Evolutionary conservation across 768 basidiomycete species (phyloP).

Genomic region (Amanita phalloides): DNA sequence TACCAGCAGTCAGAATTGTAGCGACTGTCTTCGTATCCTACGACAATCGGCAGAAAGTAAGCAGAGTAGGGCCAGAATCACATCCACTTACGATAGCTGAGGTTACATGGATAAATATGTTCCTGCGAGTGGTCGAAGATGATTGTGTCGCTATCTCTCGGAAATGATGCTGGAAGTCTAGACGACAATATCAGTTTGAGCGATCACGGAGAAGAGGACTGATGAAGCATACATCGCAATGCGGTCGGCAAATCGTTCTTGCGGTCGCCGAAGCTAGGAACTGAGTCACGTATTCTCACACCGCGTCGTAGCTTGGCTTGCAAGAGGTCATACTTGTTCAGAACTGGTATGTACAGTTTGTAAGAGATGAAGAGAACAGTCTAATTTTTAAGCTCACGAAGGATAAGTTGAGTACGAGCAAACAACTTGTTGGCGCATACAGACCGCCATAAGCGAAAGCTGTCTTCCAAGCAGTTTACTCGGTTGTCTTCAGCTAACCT

Average conservation of each 20-base stretch:
- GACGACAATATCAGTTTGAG: background rate
- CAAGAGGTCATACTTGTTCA: slow-evolving; percentile 66
- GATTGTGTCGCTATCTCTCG: slow-evolving; percentile 54
- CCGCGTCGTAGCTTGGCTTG: slow-evolving; percentile 65
- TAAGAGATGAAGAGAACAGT: background rate
- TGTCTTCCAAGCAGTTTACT: slow-evolving; percentile 71
- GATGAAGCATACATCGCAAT: slow-evolving; percentile 46
- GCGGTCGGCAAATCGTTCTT: slow-evolving; percentile 61
- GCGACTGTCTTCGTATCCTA: slow-evolving; percentile 73
- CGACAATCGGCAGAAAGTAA: background rate
- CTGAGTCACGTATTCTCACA: slow-evolving; percentile 51
- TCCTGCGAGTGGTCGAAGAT: slow-evolving; percentile 50
- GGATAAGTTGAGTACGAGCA: slow-evolving; percentile 41
- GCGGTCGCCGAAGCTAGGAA: slow-evolving; percentile 66
- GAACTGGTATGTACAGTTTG: slow-evolving; percentile 22
- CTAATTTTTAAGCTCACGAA: slow-evolving; percentile 22
- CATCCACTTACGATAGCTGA: slow-evolving; percentile 59
- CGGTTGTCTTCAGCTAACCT: slow-evolving; percentile 56
- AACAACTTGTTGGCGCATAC: slow-evolving; percentile 61
- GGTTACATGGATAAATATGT: slow-evolving; percentile 65
- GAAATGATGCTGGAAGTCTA: slow-evolving; percentile 77
- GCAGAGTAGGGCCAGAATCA: background rate
- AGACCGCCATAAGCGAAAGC: slow-evolving; percentile 66
- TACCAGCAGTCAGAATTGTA: slow-evolving; percentile 56
- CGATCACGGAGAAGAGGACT: background rate